Conservation (phyloP, 352 stramenopile species). For the Plasmopara muralis region DNA sequence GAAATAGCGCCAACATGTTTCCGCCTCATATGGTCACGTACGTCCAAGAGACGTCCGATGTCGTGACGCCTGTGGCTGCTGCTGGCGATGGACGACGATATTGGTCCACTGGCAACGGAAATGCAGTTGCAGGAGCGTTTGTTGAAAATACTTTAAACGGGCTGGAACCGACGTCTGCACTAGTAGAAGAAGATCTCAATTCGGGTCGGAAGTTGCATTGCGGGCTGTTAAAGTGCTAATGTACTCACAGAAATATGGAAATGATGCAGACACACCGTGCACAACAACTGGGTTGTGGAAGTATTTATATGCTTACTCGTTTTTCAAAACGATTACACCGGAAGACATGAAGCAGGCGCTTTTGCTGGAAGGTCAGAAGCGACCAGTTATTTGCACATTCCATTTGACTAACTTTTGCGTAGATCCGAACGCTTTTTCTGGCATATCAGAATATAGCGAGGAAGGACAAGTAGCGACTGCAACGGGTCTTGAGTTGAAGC, state of each 20-base stretch:
- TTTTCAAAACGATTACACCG: slow-evolving; percentile 51
- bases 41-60: slow-evolving; percentile 14
- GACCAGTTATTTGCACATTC: background rate
- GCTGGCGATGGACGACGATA: slow-evolving; percentile 17
- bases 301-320: slow-evolving; percentile 51
- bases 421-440: slow-evolving; percentile 23
- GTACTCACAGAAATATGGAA: background rate
- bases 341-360: slow-evolving; percentile 55
- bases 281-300: slow-evolving; percentile 66
- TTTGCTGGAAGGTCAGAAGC: slow-evolving; percentile 41
- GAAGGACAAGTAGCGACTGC: slow-evolving; percentile 7
- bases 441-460: slow-evolving; percentile 6
- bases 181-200: slow-evolving; percentile 65
- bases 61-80: background rate
- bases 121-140: slow-evolving; percentile 17
- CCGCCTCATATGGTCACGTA: slow-evolving; percentile 28
- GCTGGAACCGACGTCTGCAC: slow-evolving; percentile 22
- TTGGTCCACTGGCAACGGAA: slow-evolving; percentile 8
- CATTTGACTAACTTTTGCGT: background rate
- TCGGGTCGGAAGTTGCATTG: slow-evolving; percentile 28
- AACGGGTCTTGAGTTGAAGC: slow-evolving; percentile 11
- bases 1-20: slow-evolving; percentile 35
- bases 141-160: slow-evolving; percentile 18
- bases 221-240: slow-evolving; percentile 2
- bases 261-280: slow-evolving; percentile 45